Base-by-base conservation (phyloP, 2,329 filamentous ascomycete species). In the Arthroderma uncinatum region DNA sequence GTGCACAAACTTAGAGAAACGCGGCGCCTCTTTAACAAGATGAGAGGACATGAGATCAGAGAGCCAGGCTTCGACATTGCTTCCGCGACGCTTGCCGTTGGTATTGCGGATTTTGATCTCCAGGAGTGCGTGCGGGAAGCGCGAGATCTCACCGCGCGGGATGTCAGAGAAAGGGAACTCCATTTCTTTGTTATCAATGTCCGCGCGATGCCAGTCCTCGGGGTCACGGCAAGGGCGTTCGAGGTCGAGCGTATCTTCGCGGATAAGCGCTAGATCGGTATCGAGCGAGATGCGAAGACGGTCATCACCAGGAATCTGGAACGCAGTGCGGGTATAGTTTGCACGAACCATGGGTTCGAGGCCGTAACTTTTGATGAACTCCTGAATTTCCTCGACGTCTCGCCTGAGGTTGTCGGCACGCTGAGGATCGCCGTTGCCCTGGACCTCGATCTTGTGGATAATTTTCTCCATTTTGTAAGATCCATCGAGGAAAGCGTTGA, bases 1-100 rank as follows among this genome's bases (percentile, higher is more conserved):
- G 66, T 98, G 92, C 1, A 95, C 87, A 65, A 97, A 98, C 71
- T 98, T 98, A 65, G 90, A 96, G 74, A 98, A 98, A 54, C 87
- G 83, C 1, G 91, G 89, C 0, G 87, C 85, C 48, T 90, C 84
- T 68, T 95, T 90, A 61, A 98, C 87, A 3, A 98, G 80, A 71
- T 98, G 92, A 4, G 90, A 96, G 55, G 82, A 80, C 82, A 95
- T 96, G 63, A 98, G 76, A 64, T 98, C 93, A 63, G 90, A 82
- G 34, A 97, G 79, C 93, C 93, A 98, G 62, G 85, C 82, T 3
- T 87, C 85, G 57, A 84, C 82, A 71, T 88, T 90, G 63, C 77
- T 79, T 40, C 65, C 74, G 54, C 74, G 76, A 60, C 81, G 80
- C 14, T 56, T 54, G 59, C 68, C 69, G 66, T 82, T 84, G 64